Evolutionary conservation across 495 filamentous ascomycete genomes (phyloP).

Genomic region (Neurospora sp.): DNA sequence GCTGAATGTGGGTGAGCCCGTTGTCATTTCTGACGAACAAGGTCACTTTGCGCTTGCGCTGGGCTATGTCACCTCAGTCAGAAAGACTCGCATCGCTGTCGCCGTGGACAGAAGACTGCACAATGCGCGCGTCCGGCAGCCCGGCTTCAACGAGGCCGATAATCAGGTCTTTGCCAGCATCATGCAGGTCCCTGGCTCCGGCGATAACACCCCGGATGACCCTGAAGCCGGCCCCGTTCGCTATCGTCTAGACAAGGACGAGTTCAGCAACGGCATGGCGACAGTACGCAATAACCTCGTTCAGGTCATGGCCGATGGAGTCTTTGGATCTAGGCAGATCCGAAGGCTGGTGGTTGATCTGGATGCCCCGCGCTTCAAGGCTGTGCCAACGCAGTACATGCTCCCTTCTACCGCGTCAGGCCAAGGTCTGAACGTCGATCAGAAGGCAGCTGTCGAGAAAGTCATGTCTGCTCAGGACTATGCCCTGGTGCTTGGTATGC

Average conservation of each 20-base stretch:
- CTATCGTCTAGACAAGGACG: constrained; percentile 91
- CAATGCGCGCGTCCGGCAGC: constrained; percentile 64
- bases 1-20: constrained; percentile 77
- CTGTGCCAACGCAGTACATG: constrained; percentile 45
- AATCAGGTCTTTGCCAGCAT: constrained; percentile 88
- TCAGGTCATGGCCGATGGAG: constrained; percentile 74
- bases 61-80: constrained; percentile 73
- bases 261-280: constrained; percentile 97
- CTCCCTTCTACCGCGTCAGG: constrained; percentile 37
- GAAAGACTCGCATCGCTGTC: constrained; percentile 65
- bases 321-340: constrained; percentile 60
- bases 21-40: constrained; percentile 91
- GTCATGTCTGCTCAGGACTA: constrained; percentile 94
- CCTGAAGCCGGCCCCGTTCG: constrained; percentile 45
- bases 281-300: constrained; percentile 87
- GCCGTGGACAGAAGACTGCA: constrained; percentile 82
- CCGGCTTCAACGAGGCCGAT: constrained; percentile 58
- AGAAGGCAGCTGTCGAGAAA: constrained; percentile 76
- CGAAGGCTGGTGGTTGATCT: constrained; percentile 69
- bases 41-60: constrained; percentile 91
- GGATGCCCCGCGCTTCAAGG: constrained; percentile 62
- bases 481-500: constrained; percentile 92
- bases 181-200: constrained; percentile 67
- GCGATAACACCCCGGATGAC: constrained; percentile 38
- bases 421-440: constrained; percentile 67